These are phyloP conservation scores for Rhodotorula taiwanensis DNA, from an alignment of 768 basidiomycete species.

Conservation along the genomic window DNA sequence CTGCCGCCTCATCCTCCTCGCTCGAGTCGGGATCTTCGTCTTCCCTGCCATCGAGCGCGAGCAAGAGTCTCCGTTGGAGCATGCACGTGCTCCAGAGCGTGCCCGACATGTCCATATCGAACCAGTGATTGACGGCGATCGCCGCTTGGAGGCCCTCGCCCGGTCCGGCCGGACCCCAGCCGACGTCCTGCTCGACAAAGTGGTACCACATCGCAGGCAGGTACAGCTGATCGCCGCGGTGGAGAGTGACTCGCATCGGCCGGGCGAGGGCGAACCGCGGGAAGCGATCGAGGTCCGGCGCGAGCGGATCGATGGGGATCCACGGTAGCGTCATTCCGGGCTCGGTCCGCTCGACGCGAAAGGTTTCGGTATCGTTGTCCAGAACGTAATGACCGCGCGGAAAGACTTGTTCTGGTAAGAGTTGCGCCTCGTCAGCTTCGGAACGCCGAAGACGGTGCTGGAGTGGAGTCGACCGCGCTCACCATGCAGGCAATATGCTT, in stretches of 20 bases:
- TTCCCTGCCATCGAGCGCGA: conserved; percentile 22
- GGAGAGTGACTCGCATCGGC: conserved; percentile 61
- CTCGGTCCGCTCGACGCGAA: background rate
- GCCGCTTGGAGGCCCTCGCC: background rate
- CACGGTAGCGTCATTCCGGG: conserved; percentile 55
- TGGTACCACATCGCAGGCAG: conserved; percentile 80
- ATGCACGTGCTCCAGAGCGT: conserved; percentile 7
- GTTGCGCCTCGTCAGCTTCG: too few species aligned
- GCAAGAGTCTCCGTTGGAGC: conserved; percentile 17
- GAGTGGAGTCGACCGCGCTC: conserved; percentile 19
- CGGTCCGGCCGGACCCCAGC: background rate
- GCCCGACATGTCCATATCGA: conserved; percentile 57
- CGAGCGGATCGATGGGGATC: conserved; percentile 68
- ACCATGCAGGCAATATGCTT: conserved; percentile 78
- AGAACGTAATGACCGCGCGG: conserved; percentile 61
- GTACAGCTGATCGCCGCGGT: conserved; percentile 72
- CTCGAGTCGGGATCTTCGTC: conserved; percentile 1
- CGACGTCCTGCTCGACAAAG: conserved; percentile 46
- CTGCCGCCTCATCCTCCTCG: background rate
- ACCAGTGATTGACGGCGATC: conserved; percentile 74
- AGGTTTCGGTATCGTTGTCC: background rate
- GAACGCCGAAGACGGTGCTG: conserved; percentile 3
- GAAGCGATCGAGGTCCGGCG: conserved; percentile 38
- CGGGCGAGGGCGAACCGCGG: conserved; percentile 49
- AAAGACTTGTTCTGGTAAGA: conserved; percentile 53